Percentiles rank a stretch among this genome's conserved stretches.
Conservation (phyloP, 2,329 filamentous ascomycete genomes). For the Chrysoporthe cubensis region DNA sequence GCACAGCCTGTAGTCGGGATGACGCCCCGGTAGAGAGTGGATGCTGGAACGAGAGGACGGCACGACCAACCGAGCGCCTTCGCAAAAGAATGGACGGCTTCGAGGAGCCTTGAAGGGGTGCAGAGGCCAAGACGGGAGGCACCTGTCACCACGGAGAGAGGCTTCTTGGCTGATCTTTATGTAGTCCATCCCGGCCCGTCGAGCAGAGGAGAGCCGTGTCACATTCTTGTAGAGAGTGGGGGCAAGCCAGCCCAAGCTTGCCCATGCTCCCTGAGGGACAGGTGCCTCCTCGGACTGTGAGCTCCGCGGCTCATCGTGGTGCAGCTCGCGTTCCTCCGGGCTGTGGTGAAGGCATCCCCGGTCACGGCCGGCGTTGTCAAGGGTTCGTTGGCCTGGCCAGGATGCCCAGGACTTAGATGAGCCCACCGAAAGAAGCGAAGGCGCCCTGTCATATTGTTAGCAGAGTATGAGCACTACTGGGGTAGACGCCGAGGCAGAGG, state of each 20-base stretch:
- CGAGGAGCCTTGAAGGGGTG: background rate
- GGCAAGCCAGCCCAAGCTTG: background rate
- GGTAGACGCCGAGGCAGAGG: background rate
- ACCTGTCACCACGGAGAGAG: background rate
- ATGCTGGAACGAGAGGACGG: background rate
- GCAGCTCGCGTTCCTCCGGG: background rate
- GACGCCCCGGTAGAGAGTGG: background rate
- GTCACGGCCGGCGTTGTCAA: background rate
- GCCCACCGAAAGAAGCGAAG: background rate
- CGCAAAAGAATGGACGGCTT: conserved; percentile 1
- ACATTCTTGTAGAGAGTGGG: background rate
- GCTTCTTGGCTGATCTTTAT: background rate
- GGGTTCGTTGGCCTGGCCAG: no score
- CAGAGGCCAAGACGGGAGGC: background rate
- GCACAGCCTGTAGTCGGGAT: background rate
- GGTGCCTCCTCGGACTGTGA: background rate
- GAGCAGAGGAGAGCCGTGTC: background rate
- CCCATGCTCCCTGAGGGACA: background rate
- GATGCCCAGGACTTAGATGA: background rate
- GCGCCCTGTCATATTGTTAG: background rate
- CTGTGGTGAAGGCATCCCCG: background rate
- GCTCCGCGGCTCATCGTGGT: background rate
- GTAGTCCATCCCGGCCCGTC: background rate
- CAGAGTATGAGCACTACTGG: background rate
- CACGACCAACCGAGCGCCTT: background rate